Base-by-base conservation (phyloP, 1,284 basidiomycete species). In the Ceratobasidium sp. region DNA sequence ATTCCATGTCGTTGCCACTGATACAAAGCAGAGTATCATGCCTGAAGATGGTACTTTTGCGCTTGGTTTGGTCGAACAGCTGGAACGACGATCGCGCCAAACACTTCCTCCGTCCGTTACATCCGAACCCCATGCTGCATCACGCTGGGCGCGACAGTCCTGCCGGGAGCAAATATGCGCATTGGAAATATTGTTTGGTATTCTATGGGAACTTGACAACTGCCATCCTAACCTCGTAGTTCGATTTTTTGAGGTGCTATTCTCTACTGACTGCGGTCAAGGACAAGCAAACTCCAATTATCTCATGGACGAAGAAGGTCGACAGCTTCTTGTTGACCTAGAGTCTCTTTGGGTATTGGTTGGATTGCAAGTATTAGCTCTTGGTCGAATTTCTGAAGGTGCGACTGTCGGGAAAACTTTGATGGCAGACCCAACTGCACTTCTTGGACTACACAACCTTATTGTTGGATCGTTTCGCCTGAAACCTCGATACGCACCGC, bases 181-280 rank as follows among this genome's bases (percentile, higher is more conserved):
- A 26, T 82, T 96, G 55, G 94, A 96, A 77, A 86, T 94, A 41
- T 83, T 94, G 36, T 96, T 96, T 79, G 93, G 92, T 86, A 85
- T 89, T 1, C 89, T 93, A 86, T 94, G 91, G 87, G 88, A 86
- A n/a, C 89, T 88, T 73, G 86, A 88, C 6, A 81, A 89, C 0
- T 89, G 92, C 75, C 84, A 83, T 43, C 90, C 90, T 1, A 80
- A 84, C 1, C 79, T 91, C 71, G 87, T 93, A 32, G 82, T 86
- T 72, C 81, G 81, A 65, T 84, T 94, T 34, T 88, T 89, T 78
- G 84, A 88, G 72, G 83, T 87, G 1, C 87, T 90, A 3, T 91
- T 91, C 77, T 79, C 81, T 21, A 90, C 89, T 0, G 84, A 88
- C 48, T 84, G 94, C 23, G 93, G 93, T 0, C 84, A 86, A 12